Conservation (phyloP, 2,329 filamentous ascomycete genomes). For the Colletotrichum camelliae region DNA sequence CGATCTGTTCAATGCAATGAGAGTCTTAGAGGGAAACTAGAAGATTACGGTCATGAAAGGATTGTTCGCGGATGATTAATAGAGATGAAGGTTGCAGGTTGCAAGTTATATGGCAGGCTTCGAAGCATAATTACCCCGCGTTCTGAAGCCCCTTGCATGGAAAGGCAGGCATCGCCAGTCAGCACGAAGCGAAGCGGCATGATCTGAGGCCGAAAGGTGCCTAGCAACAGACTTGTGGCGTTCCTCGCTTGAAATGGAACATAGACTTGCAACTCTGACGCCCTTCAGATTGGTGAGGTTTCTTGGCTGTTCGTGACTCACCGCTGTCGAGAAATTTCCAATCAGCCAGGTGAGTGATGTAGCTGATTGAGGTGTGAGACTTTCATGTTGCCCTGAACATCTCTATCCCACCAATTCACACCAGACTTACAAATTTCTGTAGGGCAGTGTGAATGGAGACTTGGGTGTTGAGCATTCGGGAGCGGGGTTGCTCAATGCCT, state of each 20-base stretch:
- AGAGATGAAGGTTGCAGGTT: background rate
- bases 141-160: background rate
- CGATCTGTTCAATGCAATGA: background rate
- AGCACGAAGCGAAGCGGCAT: background rate
- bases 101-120: background rate
- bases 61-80: background rate
- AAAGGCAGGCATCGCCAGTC: background rate
- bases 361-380: background rate
- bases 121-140: background rate
- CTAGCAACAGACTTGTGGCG: background rate
- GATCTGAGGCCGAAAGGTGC: background rate
- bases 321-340: background rate
- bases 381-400: background rate
- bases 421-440: background rate
- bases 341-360: too few relatives aligned
- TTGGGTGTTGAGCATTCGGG: background rate
- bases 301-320: background rate
- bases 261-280: background rate
- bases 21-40: background rate
- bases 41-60: background rate
- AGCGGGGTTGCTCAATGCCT: background rate
- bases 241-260: background rate
- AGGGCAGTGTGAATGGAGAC: rapidly evolving
- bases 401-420: background rate
- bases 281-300: background rate